phyloP scores from a whole-genome alignment of 768 basidiomycete genomes.

The Lactarius sanguifluus region DNA sequence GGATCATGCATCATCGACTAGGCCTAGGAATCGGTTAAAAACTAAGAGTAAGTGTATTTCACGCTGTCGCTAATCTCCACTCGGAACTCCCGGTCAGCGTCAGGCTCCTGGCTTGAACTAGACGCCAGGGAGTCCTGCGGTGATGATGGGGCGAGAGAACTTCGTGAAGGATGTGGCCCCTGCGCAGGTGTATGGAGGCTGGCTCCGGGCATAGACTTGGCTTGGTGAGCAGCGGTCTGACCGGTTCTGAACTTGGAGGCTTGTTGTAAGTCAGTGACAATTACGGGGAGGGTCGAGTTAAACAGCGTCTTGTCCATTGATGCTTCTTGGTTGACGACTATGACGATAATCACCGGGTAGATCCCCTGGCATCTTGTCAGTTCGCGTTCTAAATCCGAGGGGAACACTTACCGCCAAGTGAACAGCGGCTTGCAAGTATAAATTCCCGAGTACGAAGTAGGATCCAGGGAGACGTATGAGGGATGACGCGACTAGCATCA shows the following conservation, averaged over 20 bases:
- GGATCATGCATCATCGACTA: neutral
- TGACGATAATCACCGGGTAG: neutral
- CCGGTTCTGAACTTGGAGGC: neutral
- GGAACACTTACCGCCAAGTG: neutral
- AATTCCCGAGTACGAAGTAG: neutral
- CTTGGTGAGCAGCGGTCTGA: neutral
- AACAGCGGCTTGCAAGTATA: neutral
- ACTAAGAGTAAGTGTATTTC: neutral
- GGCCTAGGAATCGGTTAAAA: no score
- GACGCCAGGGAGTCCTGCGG: neutral
- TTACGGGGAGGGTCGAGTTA: neutral
- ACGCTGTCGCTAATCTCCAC: neutral
- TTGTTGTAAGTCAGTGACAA: neutral
- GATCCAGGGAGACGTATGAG: slow-evolving; percentile 2
- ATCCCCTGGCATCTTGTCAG: neutral
- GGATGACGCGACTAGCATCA: neutral
- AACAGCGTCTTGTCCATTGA: slow-evolving; percentile 3
- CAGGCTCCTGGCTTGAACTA: neutral
- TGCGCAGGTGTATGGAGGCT: neutral
- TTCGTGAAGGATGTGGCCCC: neutral
- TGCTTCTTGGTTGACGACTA: neutral
- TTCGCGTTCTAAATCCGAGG: neutral
- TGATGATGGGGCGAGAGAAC: neutral
- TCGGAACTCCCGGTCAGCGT: neutral
- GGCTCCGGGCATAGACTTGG: neutral